Evolutionary conservation across 2,329 filamentous ascomycete genomes (phyloP).

Genomic region (Pseudocercospora fijiensis): DNA sequence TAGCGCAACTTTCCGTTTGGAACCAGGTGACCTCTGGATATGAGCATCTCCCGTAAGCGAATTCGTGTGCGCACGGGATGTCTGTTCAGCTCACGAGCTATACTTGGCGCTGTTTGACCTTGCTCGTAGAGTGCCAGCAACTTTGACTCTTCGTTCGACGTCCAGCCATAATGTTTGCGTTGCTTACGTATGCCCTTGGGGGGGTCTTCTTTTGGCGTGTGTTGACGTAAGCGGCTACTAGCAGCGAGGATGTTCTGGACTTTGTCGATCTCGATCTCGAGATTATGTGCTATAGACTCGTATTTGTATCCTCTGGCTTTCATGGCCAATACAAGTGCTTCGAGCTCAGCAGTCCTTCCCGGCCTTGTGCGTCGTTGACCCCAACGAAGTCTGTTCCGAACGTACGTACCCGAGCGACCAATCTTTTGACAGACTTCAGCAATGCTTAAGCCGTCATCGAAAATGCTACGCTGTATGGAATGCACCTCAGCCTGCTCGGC

Average conservation of each 20-base stretch:
- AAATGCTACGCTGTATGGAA: neutral
- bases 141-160: neutral
- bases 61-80: neutral
- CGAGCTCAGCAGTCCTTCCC: neutral
- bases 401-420: neutral
- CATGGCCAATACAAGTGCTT: neutral
- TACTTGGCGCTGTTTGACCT: neutral
- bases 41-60: neutral
- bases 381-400: neutral
- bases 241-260: neutral
- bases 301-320: neutral
- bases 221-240: neutral
- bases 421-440: neutral
- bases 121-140: neutral
- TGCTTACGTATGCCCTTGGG: neutral
- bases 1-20: neutral
- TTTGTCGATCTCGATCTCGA: neutral
- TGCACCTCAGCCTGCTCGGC: neutral
- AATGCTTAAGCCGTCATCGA: neutral
- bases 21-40: neutral
- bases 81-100: neutral
- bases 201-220: neutral
- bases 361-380: neutral
- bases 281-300: neutral
- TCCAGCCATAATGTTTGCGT: neutral